phyloP scores from a whole-genome alignment of 176 grass and related monocot genomes.

The Aegilops longissima region DNA sequence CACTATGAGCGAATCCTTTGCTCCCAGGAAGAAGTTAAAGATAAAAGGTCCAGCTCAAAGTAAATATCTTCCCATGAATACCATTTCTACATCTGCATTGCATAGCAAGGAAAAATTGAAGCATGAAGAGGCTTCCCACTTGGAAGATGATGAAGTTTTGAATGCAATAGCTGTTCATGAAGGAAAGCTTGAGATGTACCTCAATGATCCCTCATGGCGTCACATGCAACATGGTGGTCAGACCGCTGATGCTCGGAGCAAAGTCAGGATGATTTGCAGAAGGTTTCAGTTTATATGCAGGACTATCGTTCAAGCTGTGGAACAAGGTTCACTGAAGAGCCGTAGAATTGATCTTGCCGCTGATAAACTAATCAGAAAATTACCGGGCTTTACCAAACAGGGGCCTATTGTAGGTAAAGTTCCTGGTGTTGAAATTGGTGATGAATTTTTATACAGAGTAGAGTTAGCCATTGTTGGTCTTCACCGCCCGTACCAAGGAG shows the following conservation, averaged over 20 bases:
- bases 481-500: conserved; percentile 55
- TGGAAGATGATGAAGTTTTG: conserved; percentile 33
- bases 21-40: conserved; percentile 33
- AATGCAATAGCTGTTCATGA: conserved; percentile 21
- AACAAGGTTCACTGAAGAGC: conserved; percentile 24
- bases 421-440: conserved; percentile 77
- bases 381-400: conserved; percentile 42
- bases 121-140: conserved; percentile 12
- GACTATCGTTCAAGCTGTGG: conserved; percentile 40
- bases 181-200: conserved; percentile 28
- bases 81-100: neutral
- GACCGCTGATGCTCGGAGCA: conserved; percentile 35
- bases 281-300: conserved; percentile 56
- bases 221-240: conserved; percentile 2
- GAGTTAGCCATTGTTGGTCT: conserved; percentile 74
- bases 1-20: neutral
- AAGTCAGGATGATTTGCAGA: conserved; percentile 42
- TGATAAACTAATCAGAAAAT: conserved; percentile 29
- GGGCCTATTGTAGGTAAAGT: conserved; percentile 52
- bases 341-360: conserved; percentile 56
- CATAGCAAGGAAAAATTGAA: conserved; percentile 25
- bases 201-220: conserved; percentile 22
- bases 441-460: conserved; percentile 72
- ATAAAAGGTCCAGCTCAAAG: neutral
- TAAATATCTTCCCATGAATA: conserved; percentile 5